Conservation (phyloP, 2,329 filamentous ascomycete species). For the Alternaria sp. region DNA sequence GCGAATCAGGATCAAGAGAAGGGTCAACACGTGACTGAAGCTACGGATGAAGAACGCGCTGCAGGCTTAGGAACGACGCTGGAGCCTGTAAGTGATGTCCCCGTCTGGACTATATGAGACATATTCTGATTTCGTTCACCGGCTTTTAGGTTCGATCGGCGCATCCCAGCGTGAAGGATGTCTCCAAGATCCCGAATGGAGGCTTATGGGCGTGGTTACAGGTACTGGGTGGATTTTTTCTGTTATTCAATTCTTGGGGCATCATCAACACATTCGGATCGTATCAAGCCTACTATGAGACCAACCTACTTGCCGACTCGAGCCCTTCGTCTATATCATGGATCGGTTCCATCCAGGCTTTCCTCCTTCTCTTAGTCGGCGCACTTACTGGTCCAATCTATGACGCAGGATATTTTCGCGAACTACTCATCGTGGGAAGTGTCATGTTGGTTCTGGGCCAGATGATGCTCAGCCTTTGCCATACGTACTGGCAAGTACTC, state of each 20-base stretch:
- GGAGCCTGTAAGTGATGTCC: conserved; percentile 18
- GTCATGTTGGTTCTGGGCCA: conserved; percentile 59
- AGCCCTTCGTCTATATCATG: conserved; percentile 58
- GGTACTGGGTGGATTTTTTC: conserved; percentile 58
- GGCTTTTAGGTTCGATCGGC: conserved; percentile 20
- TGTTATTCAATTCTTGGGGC: conserved; percentile 60
- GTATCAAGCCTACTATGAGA: conserved; percentile 61
- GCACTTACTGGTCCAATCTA: conserved; percentile 60
- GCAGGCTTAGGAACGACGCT: conserved; percentile 13
- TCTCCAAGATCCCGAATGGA: conserved; percentile 56
- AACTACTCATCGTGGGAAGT: conserved; percentile 54
- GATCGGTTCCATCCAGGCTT: conserved; percentile 60
- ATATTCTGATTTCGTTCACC: no score
- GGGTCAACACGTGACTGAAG: conserved; percentile 23
- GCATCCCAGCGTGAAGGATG: conserved; percentile 52
- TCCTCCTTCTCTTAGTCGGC: conserved; percentile 58
- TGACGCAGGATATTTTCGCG: conserved; percentile 59
- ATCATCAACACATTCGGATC: conserved; percentile 60
- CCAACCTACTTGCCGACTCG: conserved; percentile 50
- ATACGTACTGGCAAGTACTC: conserved; percentile 60
- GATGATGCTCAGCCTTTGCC: conserved; percentile 62
- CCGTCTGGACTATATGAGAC: no score
- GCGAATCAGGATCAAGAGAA: conserved; percentile 21
- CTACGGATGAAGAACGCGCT: conserved; percentile 7
- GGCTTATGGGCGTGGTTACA: conserved; percentile 59